These are phyloP conservation scores for Cryptosporidium viatorum DNA, from an alignment of 169 alveolate genomes.

Conservation along the genomic window DNA sequence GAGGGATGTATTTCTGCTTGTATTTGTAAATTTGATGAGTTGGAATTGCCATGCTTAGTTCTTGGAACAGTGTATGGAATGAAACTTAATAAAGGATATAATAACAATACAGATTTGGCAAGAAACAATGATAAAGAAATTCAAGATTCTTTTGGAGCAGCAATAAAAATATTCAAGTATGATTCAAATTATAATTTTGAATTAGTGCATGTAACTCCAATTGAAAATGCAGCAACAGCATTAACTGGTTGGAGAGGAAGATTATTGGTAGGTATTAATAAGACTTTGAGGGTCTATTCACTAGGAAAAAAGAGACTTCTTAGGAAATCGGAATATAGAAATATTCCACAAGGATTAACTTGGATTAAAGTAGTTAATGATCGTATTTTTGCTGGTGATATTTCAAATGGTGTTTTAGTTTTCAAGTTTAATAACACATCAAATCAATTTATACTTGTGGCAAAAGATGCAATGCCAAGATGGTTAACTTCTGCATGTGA, in stretches of 20 bases:
- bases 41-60: conserved; percentile 88
- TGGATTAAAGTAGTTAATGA: conserved; percentile 87
- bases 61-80: conserved; percentile 93
- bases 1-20: conserved; percentile 94
- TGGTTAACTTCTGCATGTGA: conserved; percentile 93
- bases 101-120: neutral
- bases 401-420: conserved; percentile 93
- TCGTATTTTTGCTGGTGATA: conserved; percentile 94
- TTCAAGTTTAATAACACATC: conserved; percentile 87
- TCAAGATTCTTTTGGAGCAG: conserved; percentile 77
- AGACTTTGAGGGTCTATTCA: conserved; percentile 92
- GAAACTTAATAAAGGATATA: conserved; percentile 73
- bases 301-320: conserved; percentile 96
- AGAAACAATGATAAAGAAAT: conserved; percentile 21
- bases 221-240: conserved; percentile 67
- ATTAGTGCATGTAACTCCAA: conserved; percentile 73
- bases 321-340: conserved; percentile 95
- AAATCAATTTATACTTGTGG: conserved; percentile 82
- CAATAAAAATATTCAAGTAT: conserved; percentile 80
- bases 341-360: conserved; percentile 83
- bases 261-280: conserved; percentile 23
- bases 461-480: conserved; percentile 94
- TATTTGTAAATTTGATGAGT: conserved; percentile 87
- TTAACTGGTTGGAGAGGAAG: conserved; percentile 72
- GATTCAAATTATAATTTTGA: conserved; percentile 78